Conservation (phyloP, 176 grass and related monocot genomes). For the Typha latifolia region DNA sequence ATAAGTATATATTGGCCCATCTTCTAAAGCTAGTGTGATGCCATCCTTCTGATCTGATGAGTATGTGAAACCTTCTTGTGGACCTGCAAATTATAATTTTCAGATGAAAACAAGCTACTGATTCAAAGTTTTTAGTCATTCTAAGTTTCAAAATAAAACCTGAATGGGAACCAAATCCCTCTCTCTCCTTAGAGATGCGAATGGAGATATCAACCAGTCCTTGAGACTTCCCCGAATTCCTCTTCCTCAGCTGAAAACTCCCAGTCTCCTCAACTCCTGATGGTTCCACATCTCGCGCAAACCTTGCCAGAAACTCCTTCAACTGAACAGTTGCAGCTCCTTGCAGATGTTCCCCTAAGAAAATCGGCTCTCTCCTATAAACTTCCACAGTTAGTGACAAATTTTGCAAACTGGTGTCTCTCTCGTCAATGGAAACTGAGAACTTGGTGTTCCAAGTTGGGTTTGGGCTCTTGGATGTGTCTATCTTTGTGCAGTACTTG, state of each 20-base stretch:
- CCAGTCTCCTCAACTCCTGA: constrained; percentile 41
- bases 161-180: constrained; percentile 14
- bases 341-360: constrained; percentile 67
- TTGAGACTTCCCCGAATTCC: constrained; percentile 50
- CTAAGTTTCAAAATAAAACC: constrained; percentile 2
- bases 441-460: constrained; percentile 86
- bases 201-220: constrained; percentile 77
- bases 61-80: constrained; percentile 37
- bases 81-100: constrained; percentile 28
- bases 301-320: constrained; percentile 57
- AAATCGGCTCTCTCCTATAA: constrained; percentile 77
- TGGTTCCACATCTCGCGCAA: constrained; percentile 11
- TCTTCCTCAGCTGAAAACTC: constrained; percentile 73
- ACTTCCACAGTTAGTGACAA: constrained; percentile 67
- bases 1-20: constrained; percentile 65
- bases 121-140: neutral
- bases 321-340: constrained; percentile 49
- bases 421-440: constrained; percentile 23
- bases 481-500: constrained; percentile 90
- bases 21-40: constrained; percentile 87
- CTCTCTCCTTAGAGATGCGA: constrained; percentile 42
- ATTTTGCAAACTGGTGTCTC: constrained; percentile 8
- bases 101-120: too few relatives aligned
- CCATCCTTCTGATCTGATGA: constrained; percentile 38
- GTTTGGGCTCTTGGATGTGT: constrained; percentile 44